A percentile compares a stretch with the other conserved stretches of the same genome.
phyloP scores from a whole-genome alignment of 1,284 basidiomycete species.

The Malassezia pachydermatis region DNA sequence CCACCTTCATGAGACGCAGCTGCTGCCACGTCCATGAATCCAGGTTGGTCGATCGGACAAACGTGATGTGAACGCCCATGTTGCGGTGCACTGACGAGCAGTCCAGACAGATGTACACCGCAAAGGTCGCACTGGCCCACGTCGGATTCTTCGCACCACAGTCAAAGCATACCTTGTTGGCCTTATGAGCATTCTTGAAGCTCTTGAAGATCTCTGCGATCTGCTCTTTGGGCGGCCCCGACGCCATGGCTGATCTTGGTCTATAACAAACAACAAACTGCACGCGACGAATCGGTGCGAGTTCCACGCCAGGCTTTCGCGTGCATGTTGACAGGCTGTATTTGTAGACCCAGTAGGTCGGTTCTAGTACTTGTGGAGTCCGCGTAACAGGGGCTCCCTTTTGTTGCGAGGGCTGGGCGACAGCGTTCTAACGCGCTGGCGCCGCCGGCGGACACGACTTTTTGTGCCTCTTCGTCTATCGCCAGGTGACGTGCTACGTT shows the following conservation, averaged over 20 bases:
- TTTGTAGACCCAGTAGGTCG: too few species aligned
- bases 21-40: slow-evolving; percentile 88
- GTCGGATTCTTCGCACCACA: slow-evolving; percentile 93
- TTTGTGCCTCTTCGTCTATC: not conserved
- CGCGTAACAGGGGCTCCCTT: too few species aligned
- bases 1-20: slow-evolving; percentile 89
- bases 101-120: slow-evolving; percentile 93
- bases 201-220: slow-evolving; percentile 47
- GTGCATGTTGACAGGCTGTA: too few species aligned
- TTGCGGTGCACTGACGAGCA: slow-evolving; percentile 92
- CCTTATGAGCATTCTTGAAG: slow-evolving; percentile 35
- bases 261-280: not conserved
- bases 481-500: too few species aligned
- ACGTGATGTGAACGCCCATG: slow-evolving; percentile 95
- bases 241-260: slow-evolving; percentile 16
- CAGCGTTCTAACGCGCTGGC: not conserved
- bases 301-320: too few species aligned
- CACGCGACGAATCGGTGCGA: not conserved
- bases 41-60: slow-evolving; percentile 94
- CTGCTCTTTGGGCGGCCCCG: slow-evolving; percentile 40
- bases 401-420: too few species aligned
- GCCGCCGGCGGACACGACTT: not conserved
- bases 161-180: slow-evolving; percentile 69
- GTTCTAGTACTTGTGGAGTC: too few species aligned
- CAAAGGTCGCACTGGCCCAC: slow-evolving; percentile 93